A percentile compares a stretch with the other conserved stretches of the same genome.
phyloP scores from a whole-genome alignment of 2,329 filamentous ascomycete species.

The Trichoderma lentiforme region DNA sequence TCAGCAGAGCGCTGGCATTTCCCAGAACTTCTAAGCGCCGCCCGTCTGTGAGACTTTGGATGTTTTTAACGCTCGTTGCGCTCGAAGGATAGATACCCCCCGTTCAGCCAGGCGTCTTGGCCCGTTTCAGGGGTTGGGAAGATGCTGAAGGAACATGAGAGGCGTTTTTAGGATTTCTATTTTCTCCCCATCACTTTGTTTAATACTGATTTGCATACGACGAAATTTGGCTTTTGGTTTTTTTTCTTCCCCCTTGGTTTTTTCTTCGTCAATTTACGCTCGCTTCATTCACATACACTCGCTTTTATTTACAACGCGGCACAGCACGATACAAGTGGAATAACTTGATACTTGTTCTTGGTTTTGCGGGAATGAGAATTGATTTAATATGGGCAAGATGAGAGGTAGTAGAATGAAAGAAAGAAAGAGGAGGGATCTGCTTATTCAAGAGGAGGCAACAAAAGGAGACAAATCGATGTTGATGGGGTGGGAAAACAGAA shows the following conservation, averaged over 20 bases:
- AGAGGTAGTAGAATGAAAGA: not conserved
- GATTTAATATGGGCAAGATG: not conserved
- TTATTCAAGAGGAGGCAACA: not conserved
- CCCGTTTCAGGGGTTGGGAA: not conserved
- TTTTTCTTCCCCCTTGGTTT: not conserved
- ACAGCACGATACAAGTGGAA: not conserved
- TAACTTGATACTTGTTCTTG: not conserved
- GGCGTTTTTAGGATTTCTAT: slow-evolving; percentile 13
- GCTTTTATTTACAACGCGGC: not conserved
- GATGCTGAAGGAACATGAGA: not conserved
- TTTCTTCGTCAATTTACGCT: not conserved
- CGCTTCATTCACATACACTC: not conserved
- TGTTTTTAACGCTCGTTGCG: slow-evolving; percentile 7
- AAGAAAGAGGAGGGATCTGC: not conserved
- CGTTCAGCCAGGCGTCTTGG: not conserved
- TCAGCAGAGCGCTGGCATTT: slow-evolving; percentile 89
- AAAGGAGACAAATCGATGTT: not conserved
- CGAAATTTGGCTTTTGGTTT: slow-evolving; percentile 6
- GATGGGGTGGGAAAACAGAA: not conserved
- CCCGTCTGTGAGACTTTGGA: not conserved
- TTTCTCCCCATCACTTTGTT: slow-evolving; percentile 6
- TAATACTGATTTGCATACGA: slow-evolving; percentile 18
- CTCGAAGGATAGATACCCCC: slow-evolving; percentile 15
- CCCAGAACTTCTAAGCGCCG: slow-evolving; percentile 82
- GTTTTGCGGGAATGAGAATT: not conserved